These are phyloP conservation scores for Fusarium austroafricanum DNA, from an alignment of 2,329 filamentous ascomycete species.

Conservation along the genomic window DNA sequence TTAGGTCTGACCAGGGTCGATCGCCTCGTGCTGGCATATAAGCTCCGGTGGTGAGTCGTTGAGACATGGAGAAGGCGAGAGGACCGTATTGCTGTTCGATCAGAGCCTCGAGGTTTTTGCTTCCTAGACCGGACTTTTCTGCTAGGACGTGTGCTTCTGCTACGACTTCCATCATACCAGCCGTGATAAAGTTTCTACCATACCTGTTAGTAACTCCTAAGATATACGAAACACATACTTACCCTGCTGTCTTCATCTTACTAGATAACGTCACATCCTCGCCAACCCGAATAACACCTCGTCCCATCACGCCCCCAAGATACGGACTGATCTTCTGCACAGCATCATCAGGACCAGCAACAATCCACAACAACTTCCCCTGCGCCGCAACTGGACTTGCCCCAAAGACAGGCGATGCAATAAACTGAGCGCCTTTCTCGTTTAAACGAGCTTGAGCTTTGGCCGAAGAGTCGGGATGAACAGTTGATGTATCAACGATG, in stretches of 20 bases:
- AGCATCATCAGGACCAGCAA: constrained; percentile 55
- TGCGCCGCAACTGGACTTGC: constrained; percentile 60
- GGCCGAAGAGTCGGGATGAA: constrained; percentile 58
- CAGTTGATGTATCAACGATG: constrained; percentile 62
- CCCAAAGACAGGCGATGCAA: constrained; percentile 63
- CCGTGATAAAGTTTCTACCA: constrained; percentile 60
- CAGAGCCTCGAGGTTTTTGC: constrained; percentile 55
- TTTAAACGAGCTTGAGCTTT: constrained; percentile 46
- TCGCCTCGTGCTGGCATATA: constrained; percentile 52
- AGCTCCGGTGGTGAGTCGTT: constrained; percentile 53
- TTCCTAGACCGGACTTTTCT: constrained; percentile 57
- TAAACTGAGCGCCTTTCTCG: constrained; percentile 50
- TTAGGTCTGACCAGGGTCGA: constrained; percentile 60
- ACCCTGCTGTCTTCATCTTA: constrained; percentile 62
- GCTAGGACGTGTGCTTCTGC: constrained; percentile 63
- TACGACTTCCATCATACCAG: constrained; percentile 61
- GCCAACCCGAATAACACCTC: constrained; percentile 57
- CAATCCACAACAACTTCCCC: constrained; percentile 59
- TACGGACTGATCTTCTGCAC: constrained; percentile 53
- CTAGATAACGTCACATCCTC: constrained; percentile 57
- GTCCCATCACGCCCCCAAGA: constrained; percentile 56
- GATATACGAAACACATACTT: background rate
- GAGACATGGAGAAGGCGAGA: constrained; percentile 53
- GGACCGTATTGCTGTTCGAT: constrained; percentile 56
- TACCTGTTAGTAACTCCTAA: background rate